A percentile compares a stretch with the other conserved stretches of the same genome.
Evolutionary conservation across 768 basidiomycete species (phyloP).

Genomic region (Strobilomyces dryophilus): DNA sequence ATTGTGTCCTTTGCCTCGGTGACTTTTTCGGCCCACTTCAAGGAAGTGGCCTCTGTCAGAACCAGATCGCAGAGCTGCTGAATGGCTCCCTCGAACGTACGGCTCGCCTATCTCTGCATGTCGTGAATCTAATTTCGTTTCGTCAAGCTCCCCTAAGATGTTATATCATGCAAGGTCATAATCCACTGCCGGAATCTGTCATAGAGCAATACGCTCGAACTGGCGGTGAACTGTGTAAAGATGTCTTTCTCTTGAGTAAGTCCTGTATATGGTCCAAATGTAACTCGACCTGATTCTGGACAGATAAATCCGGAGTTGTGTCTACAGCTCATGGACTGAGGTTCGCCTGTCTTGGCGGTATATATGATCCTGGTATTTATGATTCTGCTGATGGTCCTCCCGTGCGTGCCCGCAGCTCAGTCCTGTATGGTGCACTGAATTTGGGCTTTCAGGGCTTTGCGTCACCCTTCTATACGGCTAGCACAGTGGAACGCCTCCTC

Average conservation of each 20-base stretch:
- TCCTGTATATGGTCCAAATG: slow-evolving; percentile 6
- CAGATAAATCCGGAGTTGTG: slow-evolving; percentile 79
- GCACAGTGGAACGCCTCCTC: slow-evolving; percentile 67
- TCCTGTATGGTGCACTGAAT: not conserved
- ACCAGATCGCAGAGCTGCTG: slow-evolving; percentile 58
- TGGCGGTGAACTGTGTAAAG: slow-evolving; percentile 75
- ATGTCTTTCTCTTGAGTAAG: slow-evolving; percentile 84
- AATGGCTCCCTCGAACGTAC: slow-evolving; percentile 65
- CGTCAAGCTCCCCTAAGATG: slow-evolving; percentile 79
- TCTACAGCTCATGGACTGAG: slow-evolving; percentile 76
- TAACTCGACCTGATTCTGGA: slow-evolving; percentile 3
- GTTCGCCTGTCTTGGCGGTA: slow-evolving; percentile 83
- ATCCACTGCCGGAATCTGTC: slow-evolving; percentile 67
- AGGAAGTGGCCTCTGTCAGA: slow-evolving; percentile 33
- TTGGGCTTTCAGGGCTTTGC: slow-evolving; percentile 54
- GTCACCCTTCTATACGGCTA: slow-evolving; percentile 69
- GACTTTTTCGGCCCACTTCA: slow-evolving; percentile 75
- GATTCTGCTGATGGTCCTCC: slow-evolving; percentile 57
- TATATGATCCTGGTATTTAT: slow-evolving; percentile 61
- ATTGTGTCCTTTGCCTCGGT: slow-evolving; percentile 75
- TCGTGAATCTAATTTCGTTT: slow-evolving; percentile 11
- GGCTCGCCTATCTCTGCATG: slow-evolving; percentile 4
- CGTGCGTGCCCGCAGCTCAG: slow-evolving; percentile 36
- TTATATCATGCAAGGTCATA: slow-evolving; percentile 87
- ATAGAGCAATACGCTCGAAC: slow-evolving; percentile 72